Evolutionary conservation across 2,329 filamentous ascomycete genomes (phyloP).

Genomic region (Penicillium sp.): DNA sequence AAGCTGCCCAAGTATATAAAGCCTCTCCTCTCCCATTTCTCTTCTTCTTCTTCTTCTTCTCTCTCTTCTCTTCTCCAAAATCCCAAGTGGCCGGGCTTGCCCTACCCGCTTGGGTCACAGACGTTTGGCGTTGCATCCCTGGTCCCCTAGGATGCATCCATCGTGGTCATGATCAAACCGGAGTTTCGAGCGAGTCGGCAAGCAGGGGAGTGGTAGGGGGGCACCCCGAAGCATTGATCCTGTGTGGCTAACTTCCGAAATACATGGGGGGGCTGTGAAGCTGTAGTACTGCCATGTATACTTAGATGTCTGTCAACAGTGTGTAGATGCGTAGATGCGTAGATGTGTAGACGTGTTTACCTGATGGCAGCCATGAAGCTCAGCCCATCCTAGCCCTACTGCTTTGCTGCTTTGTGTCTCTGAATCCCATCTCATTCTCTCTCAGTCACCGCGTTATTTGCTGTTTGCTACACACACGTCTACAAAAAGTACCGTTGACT

Average conservation of each 20-base stretch:
- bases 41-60: not conserved
- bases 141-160: too few relatives aligned
- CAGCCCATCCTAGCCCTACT: too few relatives aligned
- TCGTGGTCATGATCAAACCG: not conserved
- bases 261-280: not conserved
- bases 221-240: not conserved
- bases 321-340: not conserved
- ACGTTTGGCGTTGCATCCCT: too few relatives aligned
- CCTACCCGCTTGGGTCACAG: not conserved
- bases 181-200: not conserved
- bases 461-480: too few relatives aligned
- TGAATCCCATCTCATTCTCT: too few relatives aligned
- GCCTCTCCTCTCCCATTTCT: not conserved
- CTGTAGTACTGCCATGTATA: too few relatives aligned
- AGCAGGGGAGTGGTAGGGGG: not conserved
- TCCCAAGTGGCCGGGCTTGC: not conserved
- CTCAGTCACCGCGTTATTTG: too few relatives aligned
- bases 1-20: not conserved
- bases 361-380: too few relatives aligned
- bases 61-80: not conserved
- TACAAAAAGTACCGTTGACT: too few relatives aligned
- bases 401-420: too few relatives aligned
- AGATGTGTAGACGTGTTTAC: not conserved
- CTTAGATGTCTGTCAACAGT: too few relatives aligned
- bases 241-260: not conserved